Base-by-base conservation (phyloP, 176 grass and related monocot genomes). In the Juncus inflexus region DNA sequence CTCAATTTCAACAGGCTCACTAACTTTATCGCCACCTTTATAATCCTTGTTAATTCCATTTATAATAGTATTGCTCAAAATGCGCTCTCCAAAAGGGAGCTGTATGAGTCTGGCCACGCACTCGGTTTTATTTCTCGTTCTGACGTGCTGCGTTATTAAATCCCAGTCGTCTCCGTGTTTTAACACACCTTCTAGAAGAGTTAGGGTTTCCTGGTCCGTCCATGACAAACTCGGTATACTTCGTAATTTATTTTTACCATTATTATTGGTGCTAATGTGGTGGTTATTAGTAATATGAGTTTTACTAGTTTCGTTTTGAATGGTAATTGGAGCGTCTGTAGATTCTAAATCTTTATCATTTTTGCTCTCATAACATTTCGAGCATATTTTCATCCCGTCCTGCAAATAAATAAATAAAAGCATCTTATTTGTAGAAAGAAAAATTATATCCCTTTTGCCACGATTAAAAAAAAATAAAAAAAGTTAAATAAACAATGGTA, bases 131-230 rank as follows among this genome's bases (percentile, higher is more conserved):
- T 76, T 94, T 66, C 84, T 99, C 39, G 89, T 99, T 19, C 86
- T 85, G 36, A 99, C 86, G 86, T 99, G 95, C 56, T 99, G 85
- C 6, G 89, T 64, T 63, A 92, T 94, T 64, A 99, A 84, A 90
- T 94, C 85, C 95, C 95, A 99, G 68, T 94, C 95, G 80, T 99
- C 95, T 67, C 95, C 95, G 80, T 90, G 89, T 72, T 99, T 99
- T 74, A 99, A 70, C 60, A 94, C 89, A 76, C 87, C 88, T 90
- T 99, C 95, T 56, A 99, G 85, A 78, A 99, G 95, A 40, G 92
- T 83, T 65, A 99, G 63, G 3, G 80, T 99, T 73, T 99, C 95
- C 40, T 85, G 60, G 64, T 94, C 83, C 67, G 95, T 87, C 95
- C 95, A 99, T 78, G 83, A 61, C 66, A 71, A 52, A 15, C 68